phyloP scores from a whole-genome alignment of 2,329 filamentous ascomycete genomes.

The Sporothrix mexicana region DNA sequence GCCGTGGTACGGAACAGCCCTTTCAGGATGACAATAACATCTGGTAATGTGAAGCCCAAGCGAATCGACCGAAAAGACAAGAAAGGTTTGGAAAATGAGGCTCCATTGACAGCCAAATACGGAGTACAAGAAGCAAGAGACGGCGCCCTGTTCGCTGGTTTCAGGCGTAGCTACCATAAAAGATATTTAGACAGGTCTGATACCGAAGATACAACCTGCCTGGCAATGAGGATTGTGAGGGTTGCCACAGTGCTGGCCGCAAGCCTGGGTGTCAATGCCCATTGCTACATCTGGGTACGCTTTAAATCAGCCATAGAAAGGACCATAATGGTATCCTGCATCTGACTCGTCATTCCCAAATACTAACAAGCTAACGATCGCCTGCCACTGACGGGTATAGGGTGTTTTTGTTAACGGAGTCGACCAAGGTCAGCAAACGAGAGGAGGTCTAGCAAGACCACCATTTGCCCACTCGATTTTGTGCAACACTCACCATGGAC shows the following conservation, averaged over 20 bases:
- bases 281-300: conserved; percentile 39
- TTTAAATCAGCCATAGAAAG: background rate
- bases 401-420: conserved; percentile 41
- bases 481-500: background rate
- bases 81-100: no score
- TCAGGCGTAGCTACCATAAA: no score
- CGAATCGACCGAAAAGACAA: no score
- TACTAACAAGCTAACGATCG: conserved; percentile 4
- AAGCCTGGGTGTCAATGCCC: conserved; percentile 35
- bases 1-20: background rate
- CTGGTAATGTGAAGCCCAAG: no score
- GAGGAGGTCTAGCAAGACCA: background rate
- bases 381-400: conserved; percentile 21
- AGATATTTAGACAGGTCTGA: no score
- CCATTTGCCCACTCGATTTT: background rate
- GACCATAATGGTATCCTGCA: no score
- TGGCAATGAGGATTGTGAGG: conserved; percentile 8
- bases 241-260: background rate
- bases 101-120: no score
- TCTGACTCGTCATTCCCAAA: background rate
- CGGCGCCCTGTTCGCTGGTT: background rate
- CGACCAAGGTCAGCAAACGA: conserved; percentile 36
- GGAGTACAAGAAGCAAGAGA: background rate
- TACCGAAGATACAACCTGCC: background rate
- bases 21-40: background rate